These are phyloP conservation scores for Cymbidium sinense DNA, from an alignment of 106 monocot species.

Conservation along the genomic window DNA sequence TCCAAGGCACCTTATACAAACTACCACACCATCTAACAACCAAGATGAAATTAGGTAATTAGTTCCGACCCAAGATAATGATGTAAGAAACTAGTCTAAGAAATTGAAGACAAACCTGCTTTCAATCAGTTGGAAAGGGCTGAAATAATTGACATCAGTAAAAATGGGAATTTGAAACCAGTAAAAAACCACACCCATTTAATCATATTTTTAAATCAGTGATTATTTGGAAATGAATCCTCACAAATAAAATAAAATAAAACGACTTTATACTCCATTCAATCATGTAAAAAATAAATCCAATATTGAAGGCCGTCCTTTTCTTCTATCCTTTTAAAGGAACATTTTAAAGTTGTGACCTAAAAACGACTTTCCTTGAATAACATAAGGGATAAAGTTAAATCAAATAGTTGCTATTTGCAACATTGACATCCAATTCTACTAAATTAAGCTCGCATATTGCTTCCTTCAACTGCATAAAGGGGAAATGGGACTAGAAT, in stretches of 20 bases:
- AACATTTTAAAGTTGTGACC: background rate
- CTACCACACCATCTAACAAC: too few relatives aligned
- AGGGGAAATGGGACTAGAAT: background rate
- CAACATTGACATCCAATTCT: too few relatives aligned
- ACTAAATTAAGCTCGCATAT: background rate
- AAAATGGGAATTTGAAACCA: background rate
- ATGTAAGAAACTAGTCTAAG: too few relatives aligned
- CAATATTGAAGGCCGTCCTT: background rate
- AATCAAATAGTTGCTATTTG: too few relatives aligned
- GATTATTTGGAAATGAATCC: background rate
- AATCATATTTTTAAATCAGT: background rate
- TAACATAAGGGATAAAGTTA: background rate
- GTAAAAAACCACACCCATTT: background rate
- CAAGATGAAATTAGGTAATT: too few relatives aligned
- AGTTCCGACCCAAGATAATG: too few relatives aligned
- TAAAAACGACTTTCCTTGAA: background rate
- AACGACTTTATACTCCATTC: background rate
- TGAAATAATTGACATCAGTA: background rate
- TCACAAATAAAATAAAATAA: background rate
- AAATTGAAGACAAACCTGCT: background rate
- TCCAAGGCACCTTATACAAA: too few relatives aligned
- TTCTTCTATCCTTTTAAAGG: background rate
- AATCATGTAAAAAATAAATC: constrained; percentile 1
- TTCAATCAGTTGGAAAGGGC: background rate
- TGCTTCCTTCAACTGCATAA: background rate